Conservation (phyloP, 192 early-diverging fungal species). For the Allomyces javanicus region DNA sequence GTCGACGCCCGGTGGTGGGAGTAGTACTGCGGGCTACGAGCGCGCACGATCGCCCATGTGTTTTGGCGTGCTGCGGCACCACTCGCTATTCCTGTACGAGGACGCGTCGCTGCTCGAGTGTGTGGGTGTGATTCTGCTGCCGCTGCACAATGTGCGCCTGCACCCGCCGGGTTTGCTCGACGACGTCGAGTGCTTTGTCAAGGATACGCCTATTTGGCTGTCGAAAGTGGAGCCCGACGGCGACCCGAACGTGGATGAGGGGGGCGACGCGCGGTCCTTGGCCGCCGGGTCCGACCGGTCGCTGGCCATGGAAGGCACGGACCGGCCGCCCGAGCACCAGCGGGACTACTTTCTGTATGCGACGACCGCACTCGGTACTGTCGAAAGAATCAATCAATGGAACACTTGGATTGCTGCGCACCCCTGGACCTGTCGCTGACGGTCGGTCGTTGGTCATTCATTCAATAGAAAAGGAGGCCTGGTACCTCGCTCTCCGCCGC, state of each 20-base stretch:
- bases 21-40: background rate
- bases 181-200: constrained; percentile 4
- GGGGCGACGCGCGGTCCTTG: too few relatives aligned
- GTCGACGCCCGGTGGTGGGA: too few relatives aligned
- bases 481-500: constrained; percentile 63
- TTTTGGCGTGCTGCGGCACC: constrained; percentile 56
- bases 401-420: too few relatives aligned
- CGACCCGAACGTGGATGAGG: background rate
- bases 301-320: background rate
- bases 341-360: background rate
- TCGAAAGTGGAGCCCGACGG: background rate
- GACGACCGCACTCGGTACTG: background rate
- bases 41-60: constrained; percentile 12
- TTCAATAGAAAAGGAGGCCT: constrained; percentile 65
- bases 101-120: constrained; percentile 55
- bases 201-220: background rate
- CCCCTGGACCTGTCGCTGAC: too few relatives aligned
- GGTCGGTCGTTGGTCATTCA: too few relatives aligned
- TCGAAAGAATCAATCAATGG: too few relatives aligned
- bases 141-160: constrained; percentile 40
- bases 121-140: constrained; percentile 51
- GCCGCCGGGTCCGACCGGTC: too few relatives aligned
- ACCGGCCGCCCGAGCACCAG: background rate
- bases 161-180: constrained; percentile 30
- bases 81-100: constrained; percentile 67